phyloP scores from a whole-genome alignment of 768 basidiomycete genomes.

The Austroboletus festivus region DNA sequence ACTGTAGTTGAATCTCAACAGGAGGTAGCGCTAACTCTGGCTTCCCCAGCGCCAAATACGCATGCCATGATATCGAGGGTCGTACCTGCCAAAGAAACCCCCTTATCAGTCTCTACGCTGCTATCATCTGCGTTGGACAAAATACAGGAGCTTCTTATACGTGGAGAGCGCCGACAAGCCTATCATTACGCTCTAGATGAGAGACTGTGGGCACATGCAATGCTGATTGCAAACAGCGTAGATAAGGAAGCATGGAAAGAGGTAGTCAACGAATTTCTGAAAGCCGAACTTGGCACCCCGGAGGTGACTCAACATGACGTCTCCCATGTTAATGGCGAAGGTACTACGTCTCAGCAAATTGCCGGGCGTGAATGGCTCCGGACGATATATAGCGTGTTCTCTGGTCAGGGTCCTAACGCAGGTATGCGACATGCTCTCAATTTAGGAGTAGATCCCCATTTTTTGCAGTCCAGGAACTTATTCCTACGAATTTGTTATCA shows the following conservation, averaged over 20 bases:
- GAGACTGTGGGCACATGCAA: conserved; percentile 92
- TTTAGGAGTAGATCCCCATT: conserved; percentile 4
- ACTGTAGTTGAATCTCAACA: conserved; percentile 19
- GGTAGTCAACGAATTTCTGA: conserved; percentile 81
- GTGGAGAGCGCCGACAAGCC: conserved; percentile 83
- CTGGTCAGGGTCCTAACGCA: conserved; percentile 76
- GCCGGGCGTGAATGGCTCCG: conserved; percentile 71
- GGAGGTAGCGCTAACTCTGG: conserved; percentile 31
- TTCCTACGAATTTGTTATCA: conserved; percentile 55
- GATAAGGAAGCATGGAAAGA: conserved; percentile 95
- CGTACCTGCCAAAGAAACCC: conserved; percentile 40
- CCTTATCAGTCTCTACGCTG: conserved; percentile 58
- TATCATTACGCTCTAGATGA: conserved; percentile 86
- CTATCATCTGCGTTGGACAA: conserved; percentile 65
- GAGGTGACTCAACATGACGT: conserved; percentile 20
- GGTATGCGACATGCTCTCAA: conserved; percentile 40
- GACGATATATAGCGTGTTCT: conserved; percentile 78
- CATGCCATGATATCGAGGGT: conserved; percentile 15
- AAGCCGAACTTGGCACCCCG: conserved; percentile 61
- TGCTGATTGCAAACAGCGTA: conserved; percentile 89
- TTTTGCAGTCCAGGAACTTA: conserved; percentile 66
- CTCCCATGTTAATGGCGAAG: conserved; percentile 19
- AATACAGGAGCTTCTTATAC: conserved; percentile 75
- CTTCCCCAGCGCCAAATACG: conserved; percentile 23
- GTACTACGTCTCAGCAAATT: conserved; percentile 21